Conservation (phyloP, 177 flowering plant species). For the Vitis hybrid region DNA sequence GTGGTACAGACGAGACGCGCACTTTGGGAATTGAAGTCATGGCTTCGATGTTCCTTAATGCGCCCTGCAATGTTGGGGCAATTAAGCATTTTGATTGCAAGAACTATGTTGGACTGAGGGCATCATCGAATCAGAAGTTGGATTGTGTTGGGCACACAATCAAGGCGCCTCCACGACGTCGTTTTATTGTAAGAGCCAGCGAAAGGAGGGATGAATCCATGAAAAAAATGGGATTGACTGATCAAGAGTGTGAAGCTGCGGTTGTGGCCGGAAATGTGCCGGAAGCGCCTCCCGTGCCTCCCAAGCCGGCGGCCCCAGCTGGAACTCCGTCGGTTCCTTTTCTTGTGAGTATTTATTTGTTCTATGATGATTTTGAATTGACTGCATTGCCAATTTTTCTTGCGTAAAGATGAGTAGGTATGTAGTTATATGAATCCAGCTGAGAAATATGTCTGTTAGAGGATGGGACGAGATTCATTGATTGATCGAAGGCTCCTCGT, state of each 20-base stretch:
- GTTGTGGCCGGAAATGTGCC: conserved; percentile 86
- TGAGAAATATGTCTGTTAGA: no score
- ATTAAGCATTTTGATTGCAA: conserved; percentile 27
- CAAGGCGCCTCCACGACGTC: conserved; percentile 9
- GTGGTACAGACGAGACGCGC: no score
- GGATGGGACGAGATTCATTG: no score
- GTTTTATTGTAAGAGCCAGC: conserved; percentile 43
- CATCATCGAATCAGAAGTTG: conserved; percentile 16
- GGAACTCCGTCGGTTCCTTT: conserved; percentile 79
- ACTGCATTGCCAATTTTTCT: no score
- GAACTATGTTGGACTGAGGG: conserved; percentile 32
- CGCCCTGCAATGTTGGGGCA: conserved; percentile 26
- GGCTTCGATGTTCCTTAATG: conserved; percentile 35
- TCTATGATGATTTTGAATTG: neutral
- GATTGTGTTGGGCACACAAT: conserved; percentile 4
- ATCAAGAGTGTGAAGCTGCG: conserved; percentile 87
- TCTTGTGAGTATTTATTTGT: conserved; percentile 48
- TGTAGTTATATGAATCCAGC: no score
- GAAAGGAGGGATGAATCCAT: conserved; percentile 26
- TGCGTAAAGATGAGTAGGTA: no score
- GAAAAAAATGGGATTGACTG: conserved; percentile 46
- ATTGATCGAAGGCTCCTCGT: no score
- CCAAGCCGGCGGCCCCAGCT: conserved; percentile 63
- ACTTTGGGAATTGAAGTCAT: conserved; percentile 9
- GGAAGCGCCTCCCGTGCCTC: conserved; percentile 75